Evolutionary conservation across 176 grass and related monocot genomes (phyloP), one percentile per base, ranked within the genome.

Genomic region (Hyparrhenia diplandra): DNA sequence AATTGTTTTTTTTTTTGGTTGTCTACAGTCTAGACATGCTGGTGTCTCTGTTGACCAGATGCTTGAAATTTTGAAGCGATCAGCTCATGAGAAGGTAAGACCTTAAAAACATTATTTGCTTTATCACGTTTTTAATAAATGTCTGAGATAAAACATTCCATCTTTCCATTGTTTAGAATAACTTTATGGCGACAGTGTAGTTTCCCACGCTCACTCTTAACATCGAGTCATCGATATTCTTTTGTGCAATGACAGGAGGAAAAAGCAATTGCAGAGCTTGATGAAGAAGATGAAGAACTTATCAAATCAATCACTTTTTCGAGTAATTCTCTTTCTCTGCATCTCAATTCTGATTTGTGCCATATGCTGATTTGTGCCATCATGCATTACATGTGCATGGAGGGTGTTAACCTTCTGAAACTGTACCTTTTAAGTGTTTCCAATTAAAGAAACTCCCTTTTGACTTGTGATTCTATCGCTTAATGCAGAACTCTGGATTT

Each of bases 281-380:
- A 97, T 77, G 80, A 94, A 77, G 80, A 91, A 97, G 94, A 97
- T 25, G 94, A 97, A 79, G 79, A 79, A 74, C 78, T 94, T 60
- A 97, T 97, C 69, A 94, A 92, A 76, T 97, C 91, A 23, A 94
- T 92, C 65, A 87, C 90, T n/a, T 77, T 97, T 97, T 54, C 87
- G 66, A 62, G 92, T 97, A 87, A 86, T 85, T 68, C 10, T 85
- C 43, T 90, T 23, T 36, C 55, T 51, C 13, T 85, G 30, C 88
- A 41, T 36, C 36, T 21, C 36, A 60, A 64, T 17, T n/a, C n/a
- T n/a, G n/a, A n/a, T n/a, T n/a, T n/a, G n/a, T n/a, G n/a, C n/a
- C n/a, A n/a, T n/a, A n/a, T n/a, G n/a, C 78, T 5, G 73, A 57
- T 85, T 52, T 65, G n/a, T 87, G 67, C 73, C 25, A 52, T 17